These are phyloP conservation scores for Dorcoceras hygrometricum DNA, from an alignment of 257 asterid genomes.

Conservation along the genomic window DNA sequence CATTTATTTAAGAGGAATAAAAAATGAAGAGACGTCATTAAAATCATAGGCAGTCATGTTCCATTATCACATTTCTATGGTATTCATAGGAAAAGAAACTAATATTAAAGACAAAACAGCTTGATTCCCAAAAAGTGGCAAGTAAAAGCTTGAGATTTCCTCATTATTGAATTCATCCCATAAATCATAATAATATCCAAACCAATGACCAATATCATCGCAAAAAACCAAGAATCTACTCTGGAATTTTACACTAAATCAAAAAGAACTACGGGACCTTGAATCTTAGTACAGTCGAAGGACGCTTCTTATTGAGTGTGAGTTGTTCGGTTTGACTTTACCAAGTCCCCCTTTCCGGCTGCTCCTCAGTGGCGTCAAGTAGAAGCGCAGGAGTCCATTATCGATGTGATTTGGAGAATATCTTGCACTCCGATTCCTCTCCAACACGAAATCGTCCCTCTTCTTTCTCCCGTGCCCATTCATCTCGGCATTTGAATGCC, in stretches of 20 bases:
- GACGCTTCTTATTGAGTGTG: slow-evolving; percentile 61
- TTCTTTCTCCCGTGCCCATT: slow-evolving; percentile 53
- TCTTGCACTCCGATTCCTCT: slow-evolving; percentile 75
- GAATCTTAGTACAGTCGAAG: slow-evolving; percentile 53
- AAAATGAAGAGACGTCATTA: not conserved
- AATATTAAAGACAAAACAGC: not conserved
- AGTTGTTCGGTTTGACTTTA: slow-evolving; percentile 51
- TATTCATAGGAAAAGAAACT: not conserved
- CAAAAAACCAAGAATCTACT: slow-evolving; percentile 32
- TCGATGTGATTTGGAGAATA: slow-evolving; percentile 67
- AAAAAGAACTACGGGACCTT: slow-evolving; percentile 40
- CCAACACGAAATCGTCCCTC: slow-evolving; percentile 63
- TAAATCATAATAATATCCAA: slow-evolving; percentile 25
- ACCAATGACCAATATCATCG: slow-evolving; percentile 23
- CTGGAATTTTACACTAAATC: slow-evolving; percentile 23
- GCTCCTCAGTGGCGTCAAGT: slow-evolving; percentile 74
- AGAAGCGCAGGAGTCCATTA: slow-evolving; percentile 75
- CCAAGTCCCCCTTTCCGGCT: slow-evolving; percentile 50
- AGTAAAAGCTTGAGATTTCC: slow-evolving; percentile 20
- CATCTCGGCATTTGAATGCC: slow-evolving; percentile 52
- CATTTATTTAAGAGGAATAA: not conserved
- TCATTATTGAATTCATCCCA: slow-evolving; percentile 40
- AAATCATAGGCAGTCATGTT: not conserved
- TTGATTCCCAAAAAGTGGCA: not conserved
- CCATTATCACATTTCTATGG: slow-evolving; percentile 1